Evolutionary conservation across 768 basidiomycete genomes (phyloP), one percentile per base, ranked within the genome.

Genomic region (Mycena rebaudengoi): DNA sequence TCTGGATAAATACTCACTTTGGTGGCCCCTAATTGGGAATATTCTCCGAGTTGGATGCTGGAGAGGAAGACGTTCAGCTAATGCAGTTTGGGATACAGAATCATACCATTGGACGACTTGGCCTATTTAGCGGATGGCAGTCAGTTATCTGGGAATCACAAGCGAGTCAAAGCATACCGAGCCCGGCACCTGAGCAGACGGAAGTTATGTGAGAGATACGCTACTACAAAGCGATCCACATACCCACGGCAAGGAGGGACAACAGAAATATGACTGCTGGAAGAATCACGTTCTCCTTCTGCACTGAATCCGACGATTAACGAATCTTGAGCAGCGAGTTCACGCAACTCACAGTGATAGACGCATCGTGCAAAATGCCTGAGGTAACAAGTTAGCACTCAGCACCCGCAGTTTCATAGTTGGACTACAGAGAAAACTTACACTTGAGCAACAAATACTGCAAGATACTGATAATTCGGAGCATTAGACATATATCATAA

Each of bases 331-430:
- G 23, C 35, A 37, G 13, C 10, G 33, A 18, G 35, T n/a, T 39
- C 23, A n/a, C 25, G 5, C 7, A 11, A 23, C 57, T 45, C 32
- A 59, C 57, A 49, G 21, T 59, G 44, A 45, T 46, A 59, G 23
- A 59, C 50, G 26, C 33, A 49, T n/a, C 57, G 20, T 35, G 57
- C 57, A 48, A 59, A 59, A 50, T 59, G 57, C 23, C 53, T 54
- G 40, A 30, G n/a, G 39, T 12, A 29, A 13, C 28, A 16, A 14
- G 43, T 44, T 10, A 44, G 43, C 14, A 20, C 12, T n/a, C n/a
- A n/a, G n/a, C n/a, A n/a, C n/a, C n/a, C n/a, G n/a, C n/a, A n/a
- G 20, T 8, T 29, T 13, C 18, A 54, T 20, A 14, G 12, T 7
- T 37, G 33, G 26, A 54, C 5, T 33, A 20, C 16, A 30, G 11